Conservation (phyloP, 768 basidiomycete genomes). For the Strobilomyces echinocephalus region DNA sequence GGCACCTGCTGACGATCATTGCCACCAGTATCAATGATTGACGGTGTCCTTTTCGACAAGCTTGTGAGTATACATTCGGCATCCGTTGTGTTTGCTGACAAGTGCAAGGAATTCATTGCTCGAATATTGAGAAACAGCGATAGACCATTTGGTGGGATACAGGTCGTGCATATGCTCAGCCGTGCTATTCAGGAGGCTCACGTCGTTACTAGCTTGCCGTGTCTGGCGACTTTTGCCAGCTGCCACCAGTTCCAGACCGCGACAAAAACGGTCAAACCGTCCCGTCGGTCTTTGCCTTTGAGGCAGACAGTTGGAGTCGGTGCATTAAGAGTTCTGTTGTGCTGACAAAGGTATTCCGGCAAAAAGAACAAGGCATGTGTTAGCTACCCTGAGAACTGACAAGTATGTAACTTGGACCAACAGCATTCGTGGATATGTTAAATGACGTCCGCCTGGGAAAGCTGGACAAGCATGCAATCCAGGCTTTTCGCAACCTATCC, state of each 20-base stretch:
- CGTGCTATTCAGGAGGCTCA: not conserved
- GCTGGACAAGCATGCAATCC: constrained; percentile 39
- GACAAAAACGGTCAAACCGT: constrained; percentile 45
- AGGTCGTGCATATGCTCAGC: constrained; percentile 41
- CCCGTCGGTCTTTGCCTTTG: constrained; percentile 67
- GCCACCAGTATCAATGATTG: constrained; percentile 80
- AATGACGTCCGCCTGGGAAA: constrained; percentile 82
- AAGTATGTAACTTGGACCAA: not conserved
- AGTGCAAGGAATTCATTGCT: constrained; percentile 55
- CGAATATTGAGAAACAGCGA: constrained; percentile 47
- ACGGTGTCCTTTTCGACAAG: constrained; percentile 76
- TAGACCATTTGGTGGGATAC: constrained; percentile 80
- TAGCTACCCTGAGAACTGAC: not conserved
- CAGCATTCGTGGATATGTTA: constrained; percentile 78
- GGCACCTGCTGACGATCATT: not conserved
- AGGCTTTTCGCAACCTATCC: constrained; percentile 51
- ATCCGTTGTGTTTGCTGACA: constrained; percentile 34
- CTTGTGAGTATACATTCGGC: constrained; percentile 43
- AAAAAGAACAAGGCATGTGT: constrained; percentile 67
- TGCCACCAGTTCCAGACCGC: constrained; percentile 70
- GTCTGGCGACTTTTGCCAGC: constrained; percentile 88
- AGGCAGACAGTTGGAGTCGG: constrained; percentile 65
- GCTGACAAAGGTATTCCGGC: constrained; percentile 78
- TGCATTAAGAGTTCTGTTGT: constrained; percentile 55
- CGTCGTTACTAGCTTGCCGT: constrained; percentile 54